Evolutionary conservation across 805 yeast species (phyloP).

Genomic region (Saccharomyces eubayanus): DNA sequence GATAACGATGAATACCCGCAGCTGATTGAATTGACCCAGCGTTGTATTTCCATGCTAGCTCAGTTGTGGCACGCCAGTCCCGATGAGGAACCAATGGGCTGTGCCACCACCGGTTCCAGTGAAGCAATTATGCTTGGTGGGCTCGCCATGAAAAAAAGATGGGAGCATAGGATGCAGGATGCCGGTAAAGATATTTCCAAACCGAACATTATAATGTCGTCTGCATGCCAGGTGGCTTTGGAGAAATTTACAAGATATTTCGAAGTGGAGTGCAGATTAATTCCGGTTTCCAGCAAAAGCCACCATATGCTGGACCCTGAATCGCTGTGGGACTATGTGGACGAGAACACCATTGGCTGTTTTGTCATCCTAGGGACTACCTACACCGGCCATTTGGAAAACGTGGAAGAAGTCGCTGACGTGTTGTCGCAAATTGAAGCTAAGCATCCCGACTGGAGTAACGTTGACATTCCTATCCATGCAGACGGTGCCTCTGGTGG

Average conservation of each 20-base stretch:
- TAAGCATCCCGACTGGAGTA: conserved; percentile 23
- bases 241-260: conserved; percentile 92
- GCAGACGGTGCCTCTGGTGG: conserved; percentile 94
- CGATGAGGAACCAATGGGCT: conserved; percentile 51
- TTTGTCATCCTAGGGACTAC: conserved; percentile 87
- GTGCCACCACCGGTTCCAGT: conserved; percentile 89
- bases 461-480: conserved; percentile 67
- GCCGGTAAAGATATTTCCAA: conserved; percentile 50
- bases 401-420: conserved; percentile 52
- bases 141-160: conserved; percentile 78
- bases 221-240: conserved; percentile 88
- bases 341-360: conserved; percentile 89
- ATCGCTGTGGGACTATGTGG: conserved; percentile 55
- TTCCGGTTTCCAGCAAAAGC: conserved; percentile 53
- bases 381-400: conserved; percentile 87
- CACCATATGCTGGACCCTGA: conserved; percentile 58
- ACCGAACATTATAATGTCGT: conserved; percentile 87
- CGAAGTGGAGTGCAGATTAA: conserved; percentile 77
- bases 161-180: conserved; percentile 63
- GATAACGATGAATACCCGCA: conserved; percentile 93
- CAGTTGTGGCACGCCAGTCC: conserved; percentile 71
- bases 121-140: conserved; percentile 95
- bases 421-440: conserved; percentile 60
- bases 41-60: conserved; percentile 75
- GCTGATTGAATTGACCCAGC: conserved; percentile 63